phyloP scores from a whole-genome alignment of 2,329 filamentous ascomycete species.

The Penicillium glabrum region DNA sequence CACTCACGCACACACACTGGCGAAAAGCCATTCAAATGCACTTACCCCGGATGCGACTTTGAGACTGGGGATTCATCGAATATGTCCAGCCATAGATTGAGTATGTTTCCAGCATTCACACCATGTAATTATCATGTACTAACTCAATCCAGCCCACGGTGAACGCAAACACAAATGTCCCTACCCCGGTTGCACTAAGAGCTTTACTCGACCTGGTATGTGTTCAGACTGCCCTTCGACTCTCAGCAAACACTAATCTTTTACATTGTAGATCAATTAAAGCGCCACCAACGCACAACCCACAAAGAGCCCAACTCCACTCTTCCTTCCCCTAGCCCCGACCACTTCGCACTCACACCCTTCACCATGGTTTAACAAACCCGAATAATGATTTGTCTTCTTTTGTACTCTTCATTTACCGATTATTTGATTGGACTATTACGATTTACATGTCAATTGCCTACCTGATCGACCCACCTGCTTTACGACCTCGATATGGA shows the following conservation, averaged over 20 bases:
- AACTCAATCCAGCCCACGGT: slow-evolving; percentile 33
- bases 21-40: slow-evolving; percentile 46
- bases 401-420: neutral
- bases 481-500: slow-evolving; percentile 3
- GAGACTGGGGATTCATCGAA: slow-evolving; percentile 47
- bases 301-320: slow-evolving; percentile 30
- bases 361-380: slow-evolving; percentile 14
- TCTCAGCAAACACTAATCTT: neutral
- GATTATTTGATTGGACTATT: neutral
- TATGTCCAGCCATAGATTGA: slow-evolving; percentile 47
- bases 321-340: slow-evolving; percentile 25
- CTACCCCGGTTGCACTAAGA: slow-evolving; percentile 41
- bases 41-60: slow-evolving; percentile 43
- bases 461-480: neutral
- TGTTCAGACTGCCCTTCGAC: neutral
- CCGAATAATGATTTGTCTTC: neutral
- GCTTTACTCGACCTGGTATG: slow-evolving; percentile 46
- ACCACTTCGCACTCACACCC: slow-evolving; percentile 21
- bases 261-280: slow-evolving; percentile 37
- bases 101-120: slow-evolving; percentile 23
- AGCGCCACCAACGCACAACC: slow-evolving; percentile 40
- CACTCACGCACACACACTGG: slow-evolving; percentile 45
- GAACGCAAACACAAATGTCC: slow-evolving; percentile 44
- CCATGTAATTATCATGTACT: slow-evolving; percentile 2
- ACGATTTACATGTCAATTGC: neutral